Evolutionary conservation across 1,139 yeast genomes (phyloP), one percentile per base, ranked within the genome.

Genomic region (Zygosaccharomyces sapae): DNA sequence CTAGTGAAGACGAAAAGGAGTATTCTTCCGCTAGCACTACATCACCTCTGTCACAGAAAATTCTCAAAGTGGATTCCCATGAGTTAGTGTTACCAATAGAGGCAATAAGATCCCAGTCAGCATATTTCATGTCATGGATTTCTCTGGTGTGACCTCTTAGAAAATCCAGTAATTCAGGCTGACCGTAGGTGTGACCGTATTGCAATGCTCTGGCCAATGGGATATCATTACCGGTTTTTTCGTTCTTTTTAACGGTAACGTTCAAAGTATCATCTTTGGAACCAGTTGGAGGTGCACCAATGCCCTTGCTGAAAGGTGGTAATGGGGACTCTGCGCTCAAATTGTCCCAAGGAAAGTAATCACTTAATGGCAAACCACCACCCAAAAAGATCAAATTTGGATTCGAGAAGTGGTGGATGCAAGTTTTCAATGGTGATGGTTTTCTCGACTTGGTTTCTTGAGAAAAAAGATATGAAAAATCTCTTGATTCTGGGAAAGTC

Each of bases 361-460:
- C 90, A 16, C 96, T 73, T 61, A 87, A 71, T 16, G 98, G 98
- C 58, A 92, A 77, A 5, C 98, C 98, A 55, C 98, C 98, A 47
- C 97, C 98, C 53, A 92, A 79, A 63, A 89, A 89, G 48, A 90
- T 81, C 65, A 92, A 75, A 45, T 83, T 80, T 38, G 96, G 96
- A 55, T 79, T 76, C 40, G 74, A 73, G 64, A 73, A 85, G 71
- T 84, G 85, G 65, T 80, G 81, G 74, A 89, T 86, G 18, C 96
- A 95, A 40, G 80, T 72, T 71, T 92, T 92, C 68, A 92, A 76
- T 12, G 88, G 84, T 13, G 97, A 88, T 30, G 85, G 79, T 49
- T 76, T 73, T 71, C 98, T 86, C 20, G 83, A 70, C 55, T 75
- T 75, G 41, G 97, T 81, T 70, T 92, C 97, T 5, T 70, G 79